Evolutionary conservation across 306 rosid species (phyloP).

Genomic region (Citrullus mucosospermus): DNA sequence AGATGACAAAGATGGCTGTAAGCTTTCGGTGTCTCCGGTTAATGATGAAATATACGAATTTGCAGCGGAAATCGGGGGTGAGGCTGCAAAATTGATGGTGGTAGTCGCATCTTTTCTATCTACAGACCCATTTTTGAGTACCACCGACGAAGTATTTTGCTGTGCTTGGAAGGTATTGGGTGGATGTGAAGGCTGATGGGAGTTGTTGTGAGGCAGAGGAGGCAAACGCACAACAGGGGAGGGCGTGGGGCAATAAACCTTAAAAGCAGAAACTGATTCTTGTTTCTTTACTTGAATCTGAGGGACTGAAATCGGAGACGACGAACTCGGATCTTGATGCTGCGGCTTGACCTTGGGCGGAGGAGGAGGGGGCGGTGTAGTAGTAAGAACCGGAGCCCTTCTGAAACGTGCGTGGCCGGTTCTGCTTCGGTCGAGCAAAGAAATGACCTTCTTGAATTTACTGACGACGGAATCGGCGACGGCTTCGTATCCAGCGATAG

Average conservation of each 20-base stretch:
- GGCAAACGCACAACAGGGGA: slow-evolving; percentile 25
- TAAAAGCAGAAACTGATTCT: slow-evolving; percentile 44
- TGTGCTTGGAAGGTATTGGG: slow-evolving; percentile 1
- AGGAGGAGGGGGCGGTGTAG: background rate
- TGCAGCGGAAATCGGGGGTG: slow-evolving; percentile 30
- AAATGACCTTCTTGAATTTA: slow-evolving; percentile 55
- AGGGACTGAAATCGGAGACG: background rate
- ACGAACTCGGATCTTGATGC: slow-evolving; percentile 8
- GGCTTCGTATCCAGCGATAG: slow-evolving; percentile 11
- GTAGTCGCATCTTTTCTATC: slow-evolving; percentile 23
- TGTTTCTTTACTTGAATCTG: background rate
- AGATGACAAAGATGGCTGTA: slow-evolving; percentile 30
- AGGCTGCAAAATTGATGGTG: slow-evolving; percentile 20
- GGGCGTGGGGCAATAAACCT: slow-evolving; percentile 48
- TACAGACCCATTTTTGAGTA: slow-evolving; percentile 8
- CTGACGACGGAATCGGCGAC: slow-evolving; percentile 49
- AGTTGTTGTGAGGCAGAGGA: slow-evolving; percentile 21
- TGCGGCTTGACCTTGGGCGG: slow-evolving; percentile 8
- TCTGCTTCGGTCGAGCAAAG: slow-evolving; percentile 37
- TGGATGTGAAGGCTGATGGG: background rate
- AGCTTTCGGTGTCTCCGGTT: slow-evolving; percentile 31
- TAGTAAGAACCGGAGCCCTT: slow-evolving; percentile 19
- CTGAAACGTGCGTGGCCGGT: slow-evolving; percentile 78
- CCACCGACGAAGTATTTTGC: background rate
- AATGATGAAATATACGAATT: slow-evolving; percentile 47